Percentiles rank a stretch among this genome's conserved stretches.
These are phyloP conservation scores for Xylaria sp. DNA, from an alignment of 2,329 filamentous ascomycete genomes.

Conservation along the genomic window DNA sequence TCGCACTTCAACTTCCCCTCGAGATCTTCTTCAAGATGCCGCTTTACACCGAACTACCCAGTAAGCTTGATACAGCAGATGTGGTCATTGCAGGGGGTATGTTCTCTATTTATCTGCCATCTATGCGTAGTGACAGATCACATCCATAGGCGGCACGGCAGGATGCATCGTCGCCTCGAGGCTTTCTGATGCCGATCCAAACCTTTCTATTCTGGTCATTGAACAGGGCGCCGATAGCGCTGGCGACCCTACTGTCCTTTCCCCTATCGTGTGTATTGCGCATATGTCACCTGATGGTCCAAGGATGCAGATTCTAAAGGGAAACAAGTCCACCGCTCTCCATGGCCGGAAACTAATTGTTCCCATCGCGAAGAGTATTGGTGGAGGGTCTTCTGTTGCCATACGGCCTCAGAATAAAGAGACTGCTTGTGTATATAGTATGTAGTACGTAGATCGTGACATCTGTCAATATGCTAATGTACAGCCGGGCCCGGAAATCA, in stretches of 20 bases:
- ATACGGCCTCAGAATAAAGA: too few relatives aligned
- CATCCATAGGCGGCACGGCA: not conserved
- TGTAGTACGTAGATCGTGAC: too few relatives aligned
- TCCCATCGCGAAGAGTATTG: not conserved
- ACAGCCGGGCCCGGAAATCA: not conserved
- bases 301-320: not conserved
- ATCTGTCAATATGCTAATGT: not conserved
- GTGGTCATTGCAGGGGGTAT: constrained; percentile 5
- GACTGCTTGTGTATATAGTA: too few relatives aligned
- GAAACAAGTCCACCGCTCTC: not conserved
- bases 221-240: not conserved
- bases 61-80: not conserved
- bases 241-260: constrained; percentile 3
- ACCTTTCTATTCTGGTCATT: too few relatives aligned
- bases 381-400: not conserved
- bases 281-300: not conserved
- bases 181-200: too few relatives aligned
- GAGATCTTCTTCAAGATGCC: not conserved
- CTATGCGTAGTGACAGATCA: not conserved
- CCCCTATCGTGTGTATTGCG: not conserved
- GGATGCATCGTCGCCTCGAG: not conserved
- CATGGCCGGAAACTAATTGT: not conserved
- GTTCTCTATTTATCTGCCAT: not conserved
- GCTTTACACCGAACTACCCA: constrained; percentile 3
- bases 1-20: not conserved